Conservation (phyloP, 2,329 filamentous ascomycete species). For the Stenocarpella maydis region DNA sequence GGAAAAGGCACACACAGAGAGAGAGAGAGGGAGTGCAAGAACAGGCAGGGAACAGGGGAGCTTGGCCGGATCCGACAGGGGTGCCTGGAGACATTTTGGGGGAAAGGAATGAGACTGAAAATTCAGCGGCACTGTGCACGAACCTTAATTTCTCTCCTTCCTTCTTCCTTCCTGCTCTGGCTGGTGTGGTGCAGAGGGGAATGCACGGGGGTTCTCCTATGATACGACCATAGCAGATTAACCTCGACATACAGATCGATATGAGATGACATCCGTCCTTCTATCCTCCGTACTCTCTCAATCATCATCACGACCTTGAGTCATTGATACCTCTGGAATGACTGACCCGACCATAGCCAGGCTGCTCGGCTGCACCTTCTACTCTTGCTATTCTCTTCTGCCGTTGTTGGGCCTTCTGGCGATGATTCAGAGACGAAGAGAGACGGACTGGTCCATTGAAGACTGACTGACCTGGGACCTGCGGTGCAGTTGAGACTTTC, state of each 20-base stretch:
- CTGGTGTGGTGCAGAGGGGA: background rate
- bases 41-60: conserved; percentile 19
- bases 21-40: background rate
- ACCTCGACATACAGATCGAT: conserved; percentile 11
- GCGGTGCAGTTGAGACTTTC: conserved; percentile 1
- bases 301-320: background rate
- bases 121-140: conserved; percentile 16
- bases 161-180: background rate
- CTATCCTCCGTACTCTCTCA: background rate
- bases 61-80: background rate
- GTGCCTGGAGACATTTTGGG: background rate
- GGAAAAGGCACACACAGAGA: background rate
- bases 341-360: background rate
- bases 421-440: background rate
- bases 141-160: background rate
- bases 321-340: too few species aligned
- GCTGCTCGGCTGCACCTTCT: conserved; percentile 14
- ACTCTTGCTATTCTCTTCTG: too few species aligned
- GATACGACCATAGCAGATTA: conserved; percentile 22
- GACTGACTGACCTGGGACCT: too few species aligned
- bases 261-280: conserved; percentile 15
- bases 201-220: background rate
- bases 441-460: background rate
- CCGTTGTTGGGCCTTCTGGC: background rate
- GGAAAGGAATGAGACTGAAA: conserved; percentile 8